Conservation (phyloP, 352 stramenopile genomes). For the Globisporangium perplexum region DNA sequence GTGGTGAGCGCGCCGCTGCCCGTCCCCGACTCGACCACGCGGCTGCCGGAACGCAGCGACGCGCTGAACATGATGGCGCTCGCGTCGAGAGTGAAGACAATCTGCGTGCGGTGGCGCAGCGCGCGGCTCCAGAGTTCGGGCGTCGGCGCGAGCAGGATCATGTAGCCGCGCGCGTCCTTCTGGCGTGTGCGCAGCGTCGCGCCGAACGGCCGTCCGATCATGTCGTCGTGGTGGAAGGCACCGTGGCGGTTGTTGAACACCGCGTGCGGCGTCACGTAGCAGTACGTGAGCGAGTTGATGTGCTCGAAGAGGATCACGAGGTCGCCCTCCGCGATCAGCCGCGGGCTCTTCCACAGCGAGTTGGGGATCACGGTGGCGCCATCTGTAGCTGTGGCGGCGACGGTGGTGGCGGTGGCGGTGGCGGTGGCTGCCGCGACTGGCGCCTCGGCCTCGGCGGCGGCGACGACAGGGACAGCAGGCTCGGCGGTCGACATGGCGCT, state of each 20-base stretch:
- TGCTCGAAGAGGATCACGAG: constrained; percentile 98
- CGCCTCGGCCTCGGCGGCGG: neutral
- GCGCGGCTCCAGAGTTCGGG: constrained; percentile 96
- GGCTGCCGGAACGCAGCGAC: constrained; percentile 86
- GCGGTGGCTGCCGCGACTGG: neutral
- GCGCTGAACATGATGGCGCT: constrained; percentile 91
- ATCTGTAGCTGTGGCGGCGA: neutral
- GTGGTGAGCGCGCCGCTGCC: constrained; percentile 92
- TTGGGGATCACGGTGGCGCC: constrained; percentile 33
- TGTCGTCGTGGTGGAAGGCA: constrained; percentile 96
- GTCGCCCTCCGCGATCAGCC: constrained; percentile 64
- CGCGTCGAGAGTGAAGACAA: constrained; percentile 95
- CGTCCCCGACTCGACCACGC: constrained; percentile 90
- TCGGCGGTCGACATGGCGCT: no score
- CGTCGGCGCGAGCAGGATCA: constrained; percentile 94
- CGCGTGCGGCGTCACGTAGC: constrained; percentile 87
- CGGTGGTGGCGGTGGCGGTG: neutral
- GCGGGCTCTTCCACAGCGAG: constrained; percentile 56
- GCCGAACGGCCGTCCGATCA: constrained; percentile 87
- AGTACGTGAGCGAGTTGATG: constrained; percentile 94
- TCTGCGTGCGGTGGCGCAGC: constrained; percentile 93
- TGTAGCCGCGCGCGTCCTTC: constrained; percentile 76
- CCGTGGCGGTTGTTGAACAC: constrained; percentile 97
- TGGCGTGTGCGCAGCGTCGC: constrained; percentile 65
- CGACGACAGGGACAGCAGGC: no score